Conservation (phyloP, 2,329 filamentous ascomycete genomes). For the Emydomyces testavorans region DNA sequence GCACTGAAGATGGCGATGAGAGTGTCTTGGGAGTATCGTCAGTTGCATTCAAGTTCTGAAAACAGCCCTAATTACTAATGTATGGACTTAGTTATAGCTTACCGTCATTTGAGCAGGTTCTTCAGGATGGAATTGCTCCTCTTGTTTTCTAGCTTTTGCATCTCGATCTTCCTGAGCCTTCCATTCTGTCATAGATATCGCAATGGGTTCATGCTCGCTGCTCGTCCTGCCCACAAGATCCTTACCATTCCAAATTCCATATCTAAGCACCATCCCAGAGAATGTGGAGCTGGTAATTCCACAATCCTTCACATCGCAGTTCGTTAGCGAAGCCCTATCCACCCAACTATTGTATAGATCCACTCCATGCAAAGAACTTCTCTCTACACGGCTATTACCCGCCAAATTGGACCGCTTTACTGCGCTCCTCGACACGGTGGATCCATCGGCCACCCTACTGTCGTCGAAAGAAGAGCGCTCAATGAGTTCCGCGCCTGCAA, state of each 20-base stretch:
- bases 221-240: conserved; percentile 16
- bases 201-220: conserved; percentile 5
- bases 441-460: conserved; percentile 6
- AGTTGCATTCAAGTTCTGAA: neutral
- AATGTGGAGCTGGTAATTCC: conserved; percentile 14
- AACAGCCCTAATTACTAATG: neutral
- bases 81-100: neutral
- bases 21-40: neutral
- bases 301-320: conserved; percentile 18
- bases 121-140: neutral
- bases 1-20: neutral
- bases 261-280: conserved; percentile 16
- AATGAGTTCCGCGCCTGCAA: conserved; percentile 9
- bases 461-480: conserved; percentile 11
- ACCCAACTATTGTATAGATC: conserved; percentile 12
- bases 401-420: neutral
- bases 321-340: conserved; percentile 11
- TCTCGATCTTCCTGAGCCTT: neutral
- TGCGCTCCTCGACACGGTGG: neutral
- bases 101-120: neutral
- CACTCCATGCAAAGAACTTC: conserved; percentile 12
- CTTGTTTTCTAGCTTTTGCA: neutral
- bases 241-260: conserved; percentile 18
- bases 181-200: neutral
- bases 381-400: conserved; percentile 11